Evolutionary conservation across 140 eudicot genomes (phyloP), one percentile per base, ranked within the genome.

Genomic region (Oenanthe javanica): DNA sequence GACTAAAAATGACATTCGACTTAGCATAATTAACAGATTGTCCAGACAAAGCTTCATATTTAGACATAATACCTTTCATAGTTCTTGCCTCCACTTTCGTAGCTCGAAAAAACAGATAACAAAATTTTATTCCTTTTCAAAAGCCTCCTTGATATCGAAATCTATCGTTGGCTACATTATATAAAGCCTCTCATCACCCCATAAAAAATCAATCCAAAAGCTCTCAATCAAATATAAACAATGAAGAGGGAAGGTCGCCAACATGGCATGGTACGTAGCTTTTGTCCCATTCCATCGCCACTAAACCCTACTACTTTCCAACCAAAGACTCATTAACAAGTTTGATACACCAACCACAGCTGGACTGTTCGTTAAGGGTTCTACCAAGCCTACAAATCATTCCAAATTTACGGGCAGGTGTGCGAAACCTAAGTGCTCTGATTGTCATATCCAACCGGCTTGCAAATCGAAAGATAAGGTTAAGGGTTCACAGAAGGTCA

Each of bases 181-280:
- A 31, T 31, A 31, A 31, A 31, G 36, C 36, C 36, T 31, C 36
- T 31, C 36, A 31, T 31, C 36, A 31, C 36, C 36, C 36, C 36
- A 31, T 31, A 31, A 13, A 11, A 50, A 50, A 11, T 12, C 55
- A 50, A 50, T 50, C 38, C 4, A 48, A 79, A 82, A 31, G 48
- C 82, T 81, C 85, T 47, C 25, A 52, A 63, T 40, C 78, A 61
- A 11, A 11, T 57, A 16, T 2, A 13, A 54, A 67, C 55, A 31
- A 93, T 93, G 96, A 93, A 81, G 83, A 85, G 96, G 63, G 94
- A 90, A 71, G 92, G 96, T 63, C 93, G 90, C 48, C 94, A 88
- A 73, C 93, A 85, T 64, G 97, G 97, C 42, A 80, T 84, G 82
- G 91, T 89, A 78, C 84, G 82, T 23, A 87, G 86, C 61, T 76